Evolutionary conservation across 768 basidiomycete species (phyloP).

Genomic region (Pulveroboletus sp.): DNA sequence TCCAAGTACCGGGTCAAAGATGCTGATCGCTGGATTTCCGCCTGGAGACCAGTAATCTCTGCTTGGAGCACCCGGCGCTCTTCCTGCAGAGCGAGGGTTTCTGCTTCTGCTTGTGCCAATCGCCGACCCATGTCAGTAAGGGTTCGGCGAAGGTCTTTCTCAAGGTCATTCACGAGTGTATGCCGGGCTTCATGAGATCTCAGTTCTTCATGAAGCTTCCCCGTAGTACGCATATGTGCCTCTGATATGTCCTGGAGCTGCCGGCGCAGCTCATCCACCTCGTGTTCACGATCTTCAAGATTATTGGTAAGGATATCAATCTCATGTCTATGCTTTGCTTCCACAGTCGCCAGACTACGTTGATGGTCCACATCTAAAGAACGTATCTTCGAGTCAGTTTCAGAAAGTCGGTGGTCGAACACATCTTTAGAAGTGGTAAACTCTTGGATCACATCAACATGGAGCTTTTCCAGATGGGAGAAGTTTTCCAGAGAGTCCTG

Average conservation of each 20-base stretch:
- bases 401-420: constrained; percentile 30
- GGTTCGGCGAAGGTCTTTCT: constrained; percentile 35
- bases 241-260: constrained; percentile 40
- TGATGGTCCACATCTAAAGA: constrained; percentile 29
- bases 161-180: constrained; percentile 32
- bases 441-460: constrained; percentile 24
- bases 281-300: constrained; percentile 36
- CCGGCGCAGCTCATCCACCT: constrained; percentile 31
- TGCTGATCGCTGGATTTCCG: constrained; percentile 60
- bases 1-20: constrained; percentile 63
- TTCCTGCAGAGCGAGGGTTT: constrained; percentile 38
- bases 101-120: constrained; percentile 38
- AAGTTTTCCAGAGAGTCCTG: constrained; percentile 21
- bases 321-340: constrained; percentile 31
- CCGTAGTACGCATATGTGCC: constrained; percentile 32
- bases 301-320: constrained; percentile 36
- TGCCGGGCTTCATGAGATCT: constrained; percentile 24
- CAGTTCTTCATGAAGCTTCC: constrained; percentile 23
- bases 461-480: constrained; percentile 24
- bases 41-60: constrained; percentile 54
- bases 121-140: constrained; percentile 36
- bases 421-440: constrained; percentile 23
- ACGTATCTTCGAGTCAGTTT: constrained; percentile 18
- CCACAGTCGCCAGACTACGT: constrained; percentile 23
- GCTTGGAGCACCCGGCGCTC: constrained; percentile 53